Percentiles rank a stretch among this genome's conserved stretches.
Evolutionary conservation across 2,329 filamentous ascomycete genomes (phyloP).

Genomic region (Didymella lethalis): DNA sequence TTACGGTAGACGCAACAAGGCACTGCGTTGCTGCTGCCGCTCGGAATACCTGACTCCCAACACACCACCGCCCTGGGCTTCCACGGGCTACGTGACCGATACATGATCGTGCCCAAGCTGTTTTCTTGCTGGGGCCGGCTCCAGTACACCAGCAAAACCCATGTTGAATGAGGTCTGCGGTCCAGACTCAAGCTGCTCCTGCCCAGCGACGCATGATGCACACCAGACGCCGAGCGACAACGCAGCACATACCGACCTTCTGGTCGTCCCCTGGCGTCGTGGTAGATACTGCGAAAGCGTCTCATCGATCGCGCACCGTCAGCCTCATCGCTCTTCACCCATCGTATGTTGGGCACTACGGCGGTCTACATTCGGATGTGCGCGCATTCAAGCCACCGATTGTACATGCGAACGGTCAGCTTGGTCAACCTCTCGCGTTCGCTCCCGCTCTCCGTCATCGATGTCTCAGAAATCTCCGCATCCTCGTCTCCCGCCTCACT

Average conservation of each 20-base stretch:
- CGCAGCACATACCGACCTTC: not conserved
- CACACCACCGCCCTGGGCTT: not conserved
- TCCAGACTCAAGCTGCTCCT: not conserved
- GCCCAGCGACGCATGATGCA: not conserved
- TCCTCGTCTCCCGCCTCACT: conserved; percentile 46
- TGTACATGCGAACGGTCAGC: conserved; percentile 37
- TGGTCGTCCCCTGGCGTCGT: conserved; percentile 14
- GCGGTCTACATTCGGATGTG: conserved; percentile 8
- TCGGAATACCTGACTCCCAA: no score
- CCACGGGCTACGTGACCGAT: not conserved
- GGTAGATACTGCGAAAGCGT: conserved; percentile 7
- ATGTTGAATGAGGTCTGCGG: not conserved
- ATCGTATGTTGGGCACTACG: conserved; percentile 6
- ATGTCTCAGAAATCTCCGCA: conserved; percentile 14
- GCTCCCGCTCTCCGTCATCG: conserved; percentile 12
- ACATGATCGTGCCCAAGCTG: not conserved
- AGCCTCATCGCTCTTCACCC: conserved; percentile 2
- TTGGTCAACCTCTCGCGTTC: conserved; percentile 26
- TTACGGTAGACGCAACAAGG: no score
- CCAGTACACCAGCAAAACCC: not conserved
- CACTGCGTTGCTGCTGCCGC: no score
- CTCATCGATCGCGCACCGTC: conserved; percentile 32
- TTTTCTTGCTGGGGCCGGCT: not conserved
- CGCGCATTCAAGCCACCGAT: conserved; percentile 38
- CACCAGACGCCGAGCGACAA: not conserved